Evolutionary conservation across 306 rosid species (phyloP).

Genomic region (Medicago ruthenica): DNA sequence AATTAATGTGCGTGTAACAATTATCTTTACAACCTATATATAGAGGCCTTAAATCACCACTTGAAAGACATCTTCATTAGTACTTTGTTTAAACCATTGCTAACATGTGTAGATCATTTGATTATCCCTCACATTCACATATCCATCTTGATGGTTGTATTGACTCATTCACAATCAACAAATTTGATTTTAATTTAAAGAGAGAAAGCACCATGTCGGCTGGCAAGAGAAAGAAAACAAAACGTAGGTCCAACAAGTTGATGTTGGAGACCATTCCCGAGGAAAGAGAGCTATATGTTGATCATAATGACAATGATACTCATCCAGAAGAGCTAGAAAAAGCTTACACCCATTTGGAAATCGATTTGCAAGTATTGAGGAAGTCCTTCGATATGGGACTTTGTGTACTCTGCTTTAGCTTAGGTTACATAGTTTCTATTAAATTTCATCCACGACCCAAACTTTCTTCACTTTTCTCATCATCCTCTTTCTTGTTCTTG

Average conservation of each 20-base stretch:
- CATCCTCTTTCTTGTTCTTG: not conserved
- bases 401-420: constrained; percentile 13
- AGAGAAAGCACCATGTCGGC: not conserved
- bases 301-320: not conserved
- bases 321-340: constrained; percentile 19
- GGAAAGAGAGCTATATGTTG: constrained; percentile 19
- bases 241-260: not conserved
- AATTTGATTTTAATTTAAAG: not conserved
- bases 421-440: constrained; percentile 8
- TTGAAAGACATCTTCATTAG: no score
- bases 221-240: not conserved
- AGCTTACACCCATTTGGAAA: constrained; percentile 25
- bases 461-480: constrained; percentile 6
- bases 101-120: no score
- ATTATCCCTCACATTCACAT: no score
- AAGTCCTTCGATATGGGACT: constrained; percentile 33
- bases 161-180: not conserved
- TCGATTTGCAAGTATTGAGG: constrained; percentile 36
- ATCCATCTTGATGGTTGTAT: not conserved
- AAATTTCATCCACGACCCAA: not conserved
- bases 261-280: constrained; percentile 42
- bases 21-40: no score
- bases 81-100: no score
- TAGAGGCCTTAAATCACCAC: no score
- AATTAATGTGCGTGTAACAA: no score